Conservation (phyloP, 805 yeast genomes). For the Candida yuanshanica region DNA sequence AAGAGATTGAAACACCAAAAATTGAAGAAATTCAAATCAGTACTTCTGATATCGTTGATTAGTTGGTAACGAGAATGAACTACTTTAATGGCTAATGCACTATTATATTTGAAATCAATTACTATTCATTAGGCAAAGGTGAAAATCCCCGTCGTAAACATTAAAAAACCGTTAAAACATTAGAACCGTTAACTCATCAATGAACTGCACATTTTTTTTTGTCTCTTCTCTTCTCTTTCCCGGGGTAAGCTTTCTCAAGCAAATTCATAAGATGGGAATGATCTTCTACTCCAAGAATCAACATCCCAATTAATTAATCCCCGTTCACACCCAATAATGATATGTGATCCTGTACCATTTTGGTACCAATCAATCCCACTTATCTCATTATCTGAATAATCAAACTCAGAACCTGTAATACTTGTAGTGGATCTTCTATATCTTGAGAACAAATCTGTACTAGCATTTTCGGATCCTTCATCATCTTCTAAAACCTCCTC, state of each 20-base stretch:
- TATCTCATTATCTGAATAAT: constrained; percentile 41
- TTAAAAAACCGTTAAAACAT: too few species aligned
- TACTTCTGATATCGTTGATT: constrained; percentile 39
- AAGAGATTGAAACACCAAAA: too few species aligned
- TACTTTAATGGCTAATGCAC: too few species aligned
- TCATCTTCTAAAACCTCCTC: constrained; percentile 19
- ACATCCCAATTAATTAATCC: constrained; percentile 70
- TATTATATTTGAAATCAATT: too few species aligned
- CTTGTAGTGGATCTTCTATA: constrained; percentile 7
- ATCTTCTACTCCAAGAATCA: constrained; percentile 56
- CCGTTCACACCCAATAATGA: constrained; percentile 58
- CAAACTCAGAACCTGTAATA: constrained; percentile 14
- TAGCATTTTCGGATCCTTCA: constrained; percentile 1
- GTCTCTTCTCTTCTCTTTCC: neutral
- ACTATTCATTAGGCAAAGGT: too few species aligned
- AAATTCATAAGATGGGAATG: constrained; percentile 50
- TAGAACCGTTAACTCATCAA: neutral
- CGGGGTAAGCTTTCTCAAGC: too few species aligned
- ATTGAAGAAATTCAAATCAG: neutral
- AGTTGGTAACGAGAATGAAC: too few species aligned
- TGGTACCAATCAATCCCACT: constrained; percentile 58
- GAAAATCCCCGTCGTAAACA: too few species aligned
- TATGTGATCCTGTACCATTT: constrained; percentile 42
- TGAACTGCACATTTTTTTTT: neutral
- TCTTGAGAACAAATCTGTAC: neutral